These are phyloP conservation scores for Mangifera indica DNA, from an alignment of 345 rosid species.

Conservation along the genomic window DNA sequence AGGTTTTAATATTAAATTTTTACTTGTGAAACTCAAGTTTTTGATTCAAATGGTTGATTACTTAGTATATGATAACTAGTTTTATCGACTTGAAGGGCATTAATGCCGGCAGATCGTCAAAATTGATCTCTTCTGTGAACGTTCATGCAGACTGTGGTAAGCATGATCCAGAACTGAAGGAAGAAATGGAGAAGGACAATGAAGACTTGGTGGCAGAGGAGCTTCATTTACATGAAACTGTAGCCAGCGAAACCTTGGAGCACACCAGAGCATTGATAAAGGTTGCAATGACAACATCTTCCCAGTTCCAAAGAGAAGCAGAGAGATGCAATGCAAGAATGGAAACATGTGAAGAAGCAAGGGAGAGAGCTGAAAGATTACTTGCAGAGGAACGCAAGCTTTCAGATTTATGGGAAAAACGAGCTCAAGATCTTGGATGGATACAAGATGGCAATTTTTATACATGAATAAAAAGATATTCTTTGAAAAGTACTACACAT, in stretches of 20 bases:
- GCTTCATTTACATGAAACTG: slow-evolving; percentile 32
- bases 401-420: slow-evolving; percentile 39
- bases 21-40: too few species aligned
- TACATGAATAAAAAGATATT: slow-evolving; percentile 6
- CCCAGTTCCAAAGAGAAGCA: slow-evolving; percentile 42
- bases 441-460: slow-evolving; percentile 4
- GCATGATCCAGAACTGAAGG: slow-evolving; percentile 28
- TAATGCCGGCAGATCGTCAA: not conserved
- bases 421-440: slow-evolving; percentile 43
- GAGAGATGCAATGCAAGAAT: slow-evolving; percentile 41
- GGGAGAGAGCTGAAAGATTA: slow-evolving; percentile 40
- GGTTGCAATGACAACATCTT: slow-evolving; percentile 22
- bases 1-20: too few species aligned
- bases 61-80: too few species aligned
- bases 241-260: slow-evolving; percentile 33
- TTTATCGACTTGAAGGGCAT: not conserved
- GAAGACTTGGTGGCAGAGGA: slow-evolving; percentile 39
- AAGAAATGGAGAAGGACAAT: slow-evolving; percentile 39
- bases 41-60: too few species aligned
- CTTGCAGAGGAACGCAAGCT: slow-evolving; percentile 34
- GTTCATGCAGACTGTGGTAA: slow-evolving; percentile 34
- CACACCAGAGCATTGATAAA: slow-evolving; percentile 19
- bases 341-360: slow-evolving; percentile 40
- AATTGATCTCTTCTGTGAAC: not conserved
- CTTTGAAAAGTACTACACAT: not conserved